phyloP scores from a whole-genome alignment of 768 basidiomycete species.

The Clavulina sp. region DNA sequence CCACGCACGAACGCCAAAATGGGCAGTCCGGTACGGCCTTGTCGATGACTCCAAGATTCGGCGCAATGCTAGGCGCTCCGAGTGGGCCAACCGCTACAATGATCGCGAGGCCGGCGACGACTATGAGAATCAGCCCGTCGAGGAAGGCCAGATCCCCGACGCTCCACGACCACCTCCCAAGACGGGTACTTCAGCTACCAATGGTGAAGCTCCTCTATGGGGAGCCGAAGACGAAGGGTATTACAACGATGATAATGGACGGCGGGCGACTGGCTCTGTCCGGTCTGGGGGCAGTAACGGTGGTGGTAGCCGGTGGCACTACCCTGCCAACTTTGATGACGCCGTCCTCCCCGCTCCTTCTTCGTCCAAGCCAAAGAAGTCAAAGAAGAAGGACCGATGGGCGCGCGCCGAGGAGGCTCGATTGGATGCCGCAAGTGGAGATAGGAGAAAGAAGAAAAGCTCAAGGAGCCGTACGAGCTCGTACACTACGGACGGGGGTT shows the following conservation, averaged over 20 bases:
- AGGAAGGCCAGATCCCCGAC: conserved; percentile 53
- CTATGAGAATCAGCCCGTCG: conserved; percentile 50
- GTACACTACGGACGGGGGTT: too few relatives aligned
- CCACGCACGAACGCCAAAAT: conserved; percentile 83
- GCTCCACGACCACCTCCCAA: conserved; percentile 9
- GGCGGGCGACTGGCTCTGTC: background rate
- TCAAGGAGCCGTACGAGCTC: background rate
- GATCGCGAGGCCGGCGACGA: conserved; percentile 59
- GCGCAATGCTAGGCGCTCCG: conserved; percentile 61
- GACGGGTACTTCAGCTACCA: conserved; percentile 29
- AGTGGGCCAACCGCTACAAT: conserved; percentile 77
- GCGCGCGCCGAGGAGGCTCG: conserved; percentile 79
- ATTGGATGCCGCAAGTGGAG: background rate
- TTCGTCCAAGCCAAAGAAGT: conserved; percentile 33
- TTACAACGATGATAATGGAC: conserved; percentile 29
- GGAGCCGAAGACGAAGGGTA: conserved; percentile 56
- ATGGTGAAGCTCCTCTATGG: conserved; percentile 34
- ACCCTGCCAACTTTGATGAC: conserved; percentile 73
- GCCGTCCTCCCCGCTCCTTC: conserved; percentile 18
- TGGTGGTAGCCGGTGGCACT: conserved; percentile 51
- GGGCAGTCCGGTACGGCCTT: conserved; percentile 81
- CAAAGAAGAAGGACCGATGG: conserved; percentile 76
- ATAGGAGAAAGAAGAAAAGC: background rate
- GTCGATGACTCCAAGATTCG: conserved; percentile 62
- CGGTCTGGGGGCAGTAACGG: conserved; percentile 19